Evolutionary conservation across 2,329 filamentous ascomycete genomes (phyloP), one percentile per base, ranked within the genome.

Genomic region (Neonectria magnoliae): DNA sequence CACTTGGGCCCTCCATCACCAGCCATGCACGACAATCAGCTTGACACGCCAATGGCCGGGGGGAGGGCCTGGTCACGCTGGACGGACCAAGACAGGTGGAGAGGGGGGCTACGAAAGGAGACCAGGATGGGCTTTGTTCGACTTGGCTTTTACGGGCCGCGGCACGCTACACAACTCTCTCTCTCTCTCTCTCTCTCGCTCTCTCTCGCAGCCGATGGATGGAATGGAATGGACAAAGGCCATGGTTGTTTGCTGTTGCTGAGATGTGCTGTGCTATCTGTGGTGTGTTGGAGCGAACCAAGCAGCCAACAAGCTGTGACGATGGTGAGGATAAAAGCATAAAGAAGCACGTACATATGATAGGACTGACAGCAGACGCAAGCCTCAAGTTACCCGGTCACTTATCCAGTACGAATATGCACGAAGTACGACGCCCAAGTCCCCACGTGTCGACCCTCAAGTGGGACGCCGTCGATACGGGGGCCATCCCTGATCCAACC

Each of bases 391-490:
- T 25, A 25, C 22, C 25, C 25, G 25, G 25, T 25, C 25, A 25
- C 25, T 25, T 25, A 45, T 3, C 11, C 42, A 45, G 44, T 48
- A 48, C 45, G 45, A 48, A 48, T 48, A 48, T 48, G 45, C 25
- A 47, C 20, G 20, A 27, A 45, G 22, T 33, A 18, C 48, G 16
- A 45, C 41, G 42, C 44, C 44, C 54, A 52, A 45, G 42, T 51
- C 41, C 63, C 63, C 63, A 66, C 63, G 63, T 66, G 63, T 66
- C 63, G 51, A 47, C 42, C 41, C 55, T 55, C 63, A 62, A 66
- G 63, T 66, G 63, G 63, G 63, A 66, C 63, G 55, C 42, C 38
- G 14, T n/a, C 36, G 11, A 31, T 20, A 54, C 41, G 13, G 44
- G 51, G 36, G 31, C 48, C 47, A 65, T 62, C 57, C 62, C 58